Evolutionary conservation across 1,284 basidiomycete genomes (phyloP).

Genomic region (Ceratobasidium sp.): DNA sequence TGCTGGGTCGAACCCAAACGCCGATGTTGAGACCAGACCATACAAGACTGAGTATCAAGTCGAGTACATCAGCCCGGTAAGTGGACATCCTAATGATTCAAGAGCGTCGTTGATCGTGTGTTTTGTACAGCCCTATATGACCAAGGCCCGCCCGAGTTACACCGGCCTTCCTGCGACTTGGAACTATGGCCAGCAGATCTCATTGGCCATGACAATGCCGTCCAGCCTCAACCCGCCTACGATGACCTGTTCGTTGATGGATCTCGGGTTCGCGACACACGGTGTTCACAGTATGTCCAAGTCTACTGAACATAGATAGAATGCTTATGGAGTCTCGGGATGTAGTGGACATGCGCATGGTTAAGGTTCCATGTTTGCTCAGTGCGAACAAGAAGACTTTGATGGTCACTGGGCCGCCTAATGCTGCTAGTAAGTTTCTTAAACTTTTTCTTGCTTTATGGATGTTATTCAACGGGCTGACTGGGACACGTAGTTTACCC

Average conservation of each 20-base stretch:
- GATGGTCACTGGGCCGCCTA: slow-evolving; percentile 70
- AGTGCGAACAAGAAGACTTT: slow-evolving; percentile 62
- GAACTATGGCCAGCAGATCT: slow-evolving; percentile 67
- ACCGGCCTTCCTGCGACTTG: slow-evolving; percentile 61
- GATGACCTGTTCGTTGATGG: slow-evolving; percentile 80
- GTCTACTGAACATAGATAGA: not conserved
- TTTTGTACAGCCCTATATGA: slow-evolving; percentile 53
- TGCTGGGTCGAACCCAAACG: slow-evolving; percentile 89
- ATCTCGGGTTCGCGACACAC: slow-evolving; percentile 83
- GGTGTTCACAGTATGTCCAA: slow-evolving; percentile 68
- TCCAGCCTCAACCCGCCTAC: too few relatives aligned
- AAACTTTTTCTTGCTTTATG: not conserved
- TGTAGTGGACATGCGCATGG: slow-evolving; percentile 75
- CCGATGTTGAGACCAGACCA: slow-evolving; percentile 69
- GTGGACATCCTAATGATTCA: too few relatives aligned
- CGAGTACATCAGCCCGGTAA: slow-evolving; percentile 81
- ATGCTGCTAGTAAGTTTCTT: slow-evolving; percentile 23
- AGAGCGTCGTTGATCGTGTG: too few relatives aligned
- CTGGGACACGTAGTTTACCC: slow-evolving; percentile 52
- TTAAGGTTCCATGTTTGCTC: slow-evolving; percentile 67
- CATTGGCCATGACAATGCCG: too few relatives aligned
- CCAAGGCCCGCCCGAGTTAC: slow-evolving; percentile 66
- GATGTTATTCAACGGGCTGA: slow-evolving; percentile 45
- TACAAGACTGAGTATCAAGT: slow-evolving; percentile 88
- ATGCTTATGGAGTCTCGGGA: too few relatives aligned